Evolutionary conservation across 495 filamentous ascomycete species (phyloP), one percentile per base, ranked within the genome.

Genomic region (Aspergillus bertholletiae): DNA sequence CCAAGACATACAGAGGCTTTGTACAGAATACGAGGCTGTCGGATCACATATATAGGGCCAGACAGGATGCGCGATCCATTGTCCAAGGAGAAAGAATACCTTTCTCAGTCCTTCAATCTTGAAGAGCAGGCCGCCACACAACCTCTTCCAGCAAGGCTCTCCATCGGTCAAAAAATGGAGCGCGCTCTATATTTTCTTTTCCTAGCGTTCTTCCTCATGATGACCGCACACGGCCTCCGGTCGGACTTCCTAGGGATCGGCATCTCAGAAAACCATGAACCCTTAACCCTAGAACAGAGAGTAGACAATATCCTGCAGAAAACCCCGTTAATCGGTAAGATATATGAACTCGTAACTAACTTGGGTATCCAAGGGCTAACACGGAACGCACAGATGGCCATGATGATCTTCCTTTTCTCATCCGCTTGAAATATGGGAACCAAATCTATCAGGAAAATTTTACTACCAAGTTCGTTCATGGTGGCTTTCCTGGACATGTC

Each of bases 321-420:
- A n/a, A 90, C 86, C 4, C 92, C 90, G 12, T 69, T 96, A 55
- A 93, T 96, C 69, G 90, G 88, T 90, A 72, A 53, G 67, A 13
- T 45, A 12, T 1, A n/a, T n/a, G n/a, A n/a, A n/a, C n/a, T n/a
- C n/a, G n/a, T n/a, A n/a, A n/a, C n/a, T n/a, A n/a, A n/a, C 46
- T 11, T 27, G 13, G 8, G 15, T 34, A 11, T 18, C n/a, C 11
- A 30, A 5, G 7, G 3, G 7, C 24, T 46, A 5, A 24, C 12
- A 17, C 0, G 5, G 18, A 54, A n/a, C 20, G n/a, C 34, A 20
- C 58, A 95, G 93, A 97, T 71, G 92, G 93, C 2, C 94, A 98
- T 66, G 87, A 96, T 77, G 94, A 98, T 63, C 74, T 97, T 20
- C 82, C 92, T 11, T 86, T 91, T 56, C 57, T 86, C 20, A 76